Base-by-base conservation (phyloP, 1,284 basidiomycete genomes). In the Tilletia walkeri region DNA sequence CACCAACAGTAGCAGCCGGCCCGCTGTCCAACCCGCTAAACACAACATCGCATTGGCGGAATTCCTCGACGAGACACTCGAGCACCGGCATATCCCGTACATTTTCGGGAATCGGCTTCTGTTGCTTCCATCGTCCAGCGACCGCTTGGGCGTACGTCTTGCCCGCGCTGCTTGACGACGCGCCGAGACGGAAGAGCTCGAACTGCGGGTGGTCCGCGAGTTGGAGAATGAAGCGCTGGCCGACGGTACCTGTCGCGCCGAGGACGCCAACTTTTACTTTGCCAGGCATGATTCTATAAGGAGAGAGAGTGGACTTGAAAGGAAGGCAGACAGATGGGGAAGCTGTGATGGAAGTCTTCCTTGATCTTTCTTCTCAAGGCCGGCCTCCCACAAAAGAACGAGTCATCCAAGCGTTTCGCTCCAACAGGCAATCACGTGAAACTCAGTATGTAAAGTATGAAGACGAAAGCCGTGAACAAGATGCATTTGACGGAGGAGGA, bases 11-110 rank as follows among this genome's bases (percentile, higher is more conserved):
- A 16, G 94, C 94, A 38, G 96, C 95, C 34, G 91, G 94, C 81
- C 95, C 93, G 56, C 92, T 90, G 85, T 99, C 95, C 71, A 99
- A 86, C 14, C 96, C 96, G 1, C 93, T 96, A 85, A 99, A 99
- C 59, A 99, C 89, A 72, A 99, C 87, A 9, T 89, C 88, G 83
- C 95, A 99, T 34, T 92, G 91, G 56, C 84, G 84, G 83, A 98
- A 98, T 70, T 89, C 85, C 71, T 90, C 87, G 7, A 93, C 89
- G 69, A 86, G 86, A 86, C 96, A 99, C 75, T 92, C 90, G 69
- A 88, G 84, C 2, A 99, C 91, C 70, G 90, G 80, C 85, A 94
- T 87, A 59, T 91, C 88, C 66, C 88, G 86, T 30, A 92, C 91
- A 30, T 80, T 76, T 41, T 85, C 76, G 0, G 95, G 95, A 70